Evolutionary conservation across 495 filamentous ascomycete genomes (phyloP), one percentile per base, ranked within the genome.

Genomic region (Penicillium samsonianum): DNA sequence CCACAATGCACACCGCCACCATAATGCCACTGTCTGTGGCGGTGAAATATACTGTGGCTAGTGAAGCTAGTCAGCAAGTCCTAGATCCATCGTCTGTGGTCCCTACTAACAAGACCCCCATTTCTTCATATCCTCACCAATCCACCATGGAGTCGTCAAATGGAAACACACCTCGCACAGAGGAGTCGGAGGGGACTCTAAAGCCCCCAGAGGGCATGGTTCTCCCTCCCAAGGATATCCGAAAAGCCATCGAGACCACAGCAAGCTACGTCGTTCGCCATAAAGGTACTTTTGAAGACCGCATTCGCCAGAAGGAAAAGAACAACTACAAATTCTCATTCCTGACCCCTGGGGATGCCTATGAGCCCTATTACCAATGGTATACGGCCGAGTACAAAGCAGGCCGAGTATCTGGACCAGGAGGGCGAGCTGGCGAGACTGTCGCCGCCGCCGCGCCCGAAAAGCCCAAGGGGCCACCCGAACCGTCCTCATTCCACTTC

Each of bases 261-360:
- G 92, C 93, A 31, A 92, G 92, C 19, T 96, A 93, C 69, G 91
- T 96, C 41, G 87, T 86, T 65, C 87, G 72, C 87, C 78, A 96
- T 70, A 91, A 92, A 20, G 58, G 82, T 19, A 82, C 87, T 26
- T 96, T 98, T 69, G 93, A 94, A 83, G 87, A 95, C 60, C 88
- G 90, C 59, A 87, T 98, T 41, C 87, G 90, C 57, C 86, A 95
- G 50, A 94, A 93, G 73, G 87, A 95, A 65, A 84, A 84, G 60
- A 83, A 84, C 54, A 95, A 95, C 68, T 86, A 90, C 5, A 96
- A 95, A 67, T 94, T 98, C 74, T 91, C 88, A 50, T 98, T 98
- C 72, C 77, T 97, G 30, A 84, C 79, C 67, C 64, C 79, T n/a
- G 80, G 82, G 67, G 95, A 98, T 75, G 81, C 91, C 0, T 98